These are phyloP conservation scores for Sphagnum contortum DNA, from an alignment of 225 moss, liverwort and hornwort species.

Conservation along the genomic window DNA sequence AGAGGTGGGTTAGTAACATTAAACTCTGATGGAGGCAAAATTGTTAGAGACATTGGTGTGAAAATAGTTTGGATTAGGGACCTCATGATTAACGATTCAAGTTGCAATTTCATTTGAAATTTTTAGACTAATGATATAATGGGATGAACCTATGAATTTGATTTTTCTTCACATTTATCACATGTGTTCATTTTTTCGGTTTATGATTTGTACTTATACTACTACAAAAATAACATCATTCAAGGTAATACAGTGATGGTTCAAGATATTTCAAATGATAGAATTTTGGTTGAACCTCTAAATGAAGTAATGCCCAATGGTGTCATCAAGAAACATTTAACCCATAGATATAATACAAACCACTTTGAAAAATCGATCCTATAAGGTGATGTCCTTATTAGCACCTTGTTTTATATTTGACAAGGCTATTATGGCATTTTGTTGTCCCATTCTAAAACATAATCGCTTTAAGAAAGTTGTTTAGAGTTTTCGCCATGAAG, in stretches of 20 bases:
- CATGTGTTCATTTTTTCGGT: constrained; percentile 1
- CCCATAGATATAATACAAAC: not conserved
- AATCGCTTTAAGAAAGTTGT: constrained; percentile 2
- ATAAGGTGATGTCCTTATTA: not conserved
- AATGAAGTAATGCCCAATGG: not conserved
- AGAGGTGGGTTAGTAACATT: no score
- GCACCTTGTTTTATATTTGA: not conserved
- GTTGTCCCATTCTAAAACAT: not conserved
- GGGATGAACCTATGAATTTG: not conserved
- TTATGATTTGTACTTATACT: not conserved
- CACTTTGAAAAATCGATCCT: not conserved
- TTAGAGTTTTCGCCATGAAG: not conserved
- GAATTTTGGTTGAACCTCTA: not conserved
- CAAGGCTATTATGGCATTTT: not conserved
- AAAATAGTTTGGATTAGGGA: no score
- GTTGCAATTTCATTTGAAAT: no score
- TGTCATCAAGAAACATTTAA: not conserved
- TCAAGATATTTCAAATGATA: not conserved
- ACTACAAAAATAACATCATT: not conserved
- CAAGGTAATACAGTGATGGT: not conserved
- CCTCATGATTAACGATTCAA: no score
- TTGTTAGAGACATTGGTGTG: no score
- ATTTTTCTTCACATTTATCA: not conserved
- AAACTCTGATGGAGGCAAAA: no score
- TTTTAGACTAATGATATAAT: no score